Evolutionary conservation across 2,329 filamentous ascomycete genomes (phyloP), one percentile per base, ranked within the genome.

Genomic region (Colletotrichum lindemuthianum): DNA sequence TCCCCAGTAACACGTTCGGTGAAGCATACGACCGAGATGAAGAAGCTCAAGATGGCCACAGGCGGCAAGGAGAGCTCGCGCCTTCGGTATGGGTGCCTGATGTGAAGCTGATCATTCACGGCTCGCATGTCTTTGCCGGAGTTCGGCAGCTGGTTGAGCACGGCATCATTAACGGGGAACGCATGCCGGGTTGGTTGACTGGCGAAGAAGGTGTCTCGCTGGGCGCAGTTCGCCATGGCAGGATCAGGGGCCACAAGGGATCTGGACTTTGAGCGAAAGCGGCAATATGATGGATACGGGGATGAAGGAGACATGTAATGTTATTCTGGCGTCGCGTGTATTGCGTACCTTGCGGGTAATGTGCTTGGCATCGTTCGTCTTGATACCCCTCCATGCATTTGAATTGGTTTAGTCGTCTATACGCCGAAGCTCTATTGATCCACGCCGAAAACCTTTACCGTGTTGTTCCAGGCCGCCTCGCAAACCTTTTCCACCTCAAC

Each of bases 151-250:
- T 97, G 37, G 90, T 95, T 0, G 92, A 96, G 75, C 79, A 86
- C 13, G 92, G 92, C 0, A 83, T 92, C 54, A 81, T 97, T 33
- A 88, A 96, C 72, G 90, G 92, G 1, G 85, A 89, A 71, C 86
- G 82, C 59, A 94, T 96, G 90, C 93, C 93, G 0, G 91, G 91
- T 0, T 97, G 93, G 92, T 90, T 97, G 89, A 96, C 92, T 1
- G 93, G 93, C 2, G 93, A 97, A 72, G 91, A 93, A 48, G 91
- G 89, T 0, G 88, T 96, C 6, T 96, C 91, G 57, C 83, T 89
- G 41, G 91, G 92, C 0, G 84, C 87, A 34, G 87, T 96, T 4
- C 84, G 83, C 68, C 76, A 87, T 63, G 92, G 92, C 2, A 82
- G 88, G 67, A 88, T 93, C 70, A 78, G 79, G 47, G 86, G 85